Conservation (phyloP, 768 basidiomycete genomes). For the Xanthoconium purpureum region DNA sequence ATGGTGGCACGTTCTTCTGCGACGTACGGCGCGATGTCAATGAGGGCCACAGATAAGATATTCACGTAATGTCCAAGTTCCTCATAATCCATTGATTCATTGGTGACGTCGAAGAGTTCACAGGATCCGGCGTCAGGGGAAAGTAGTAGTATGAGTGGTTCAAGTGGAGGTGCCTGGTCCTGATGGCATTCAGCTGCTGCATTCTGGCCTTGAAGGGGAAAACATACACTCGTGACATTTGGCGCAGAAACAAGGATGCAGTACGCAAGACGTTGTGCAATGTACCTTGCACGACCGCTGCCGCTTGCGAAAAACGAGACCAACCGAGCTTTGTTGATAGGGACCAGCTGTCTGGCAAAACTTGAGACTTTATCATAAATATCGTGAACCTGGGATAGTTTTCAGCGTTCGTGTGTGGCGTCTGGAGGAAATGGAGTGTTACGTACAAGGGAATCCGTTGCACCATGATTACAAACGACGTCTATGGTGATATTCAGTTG, state of each 20-base stretch:
- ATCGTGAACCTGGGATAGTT: conserved; percentile 40
- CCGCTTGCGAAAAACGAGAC: conserved; percentile 52
- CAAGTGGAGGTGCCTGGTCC: conserved; percentile 49
- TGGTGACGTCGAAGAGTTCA: conserved; percentile 52
- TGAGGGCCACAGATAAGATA: conserved; percentile 58
- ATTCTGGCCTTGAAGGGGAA: background rate
- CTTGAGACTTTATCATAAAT: conserved; percentile 45
- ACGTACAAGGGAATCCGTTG: conserved; percentile 34
- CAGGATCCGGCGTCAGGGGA: conserved; percentile 39
- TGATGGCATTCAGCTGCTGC: conserved; percentile 18
- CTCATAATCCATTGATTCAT: conserved; percentile 58
- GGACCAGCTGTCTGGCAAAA: conserved; percentile 39
- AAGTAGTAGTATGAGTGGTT: conserved; percentile 49
- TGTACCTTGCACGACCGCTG: conserved; percentile 46
- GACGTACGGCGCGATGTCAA: conserved; percentile 57
- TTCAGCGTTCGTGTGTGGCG: background rate
- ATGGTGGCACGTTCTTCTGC: conserved; percentile 38
- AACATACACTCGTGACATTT: conserved; percentile 13
- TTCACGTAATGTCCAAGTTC: conserved; percentile 52
- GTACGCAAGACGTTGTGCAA: conserved; percentile 59
- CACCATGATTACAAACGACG: conserved; percentile 37
- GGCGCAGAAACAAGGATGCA: conserved; percentile 18
- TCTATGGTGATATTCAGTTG: conserved; percentile 50
- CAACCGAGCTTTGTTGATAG: conserved; percentile 49
- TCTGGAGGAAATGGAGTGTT: background rate